These are phyloP conservation scores for Amanita pallidorosea DNA, from an alignment of 768 basidiomycete genomes.

Conservation along the genomic window DNA sequence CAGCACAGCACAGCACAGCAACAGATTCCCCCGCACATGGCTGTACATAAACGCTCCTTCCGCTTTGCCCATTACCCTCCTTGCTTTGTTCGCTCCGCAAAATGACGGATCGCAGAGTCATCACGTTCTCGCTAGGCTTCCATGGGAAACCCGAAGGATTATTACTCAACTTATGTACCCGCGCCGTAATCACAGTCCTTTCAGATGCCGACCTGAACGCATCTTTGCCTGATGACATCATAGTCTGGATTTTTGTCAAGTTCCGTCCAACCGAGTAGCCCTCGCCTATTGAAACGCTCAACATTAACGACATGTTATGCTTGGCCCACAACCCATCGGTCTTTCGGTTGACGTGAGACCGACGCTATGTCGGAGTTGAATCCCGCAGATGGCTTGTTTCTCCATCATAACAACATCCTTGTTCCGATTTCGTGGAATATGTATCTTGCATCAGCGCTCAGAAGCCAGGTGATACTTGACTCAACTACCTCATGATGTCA, in stretches of 20 bases:
- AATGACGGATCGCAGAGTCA: background rate
- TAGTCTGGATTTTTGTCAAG: background rate
- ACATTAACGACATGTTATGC: background rate
- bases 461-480: background rate
- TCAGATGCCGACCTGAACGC: background rate
- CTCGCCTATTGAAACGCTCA: background rate
- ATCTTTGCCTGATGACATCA: background rate
- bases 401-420: background rate
- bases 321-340: background rate
- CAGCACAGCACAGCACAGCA: too few relatives aligned
- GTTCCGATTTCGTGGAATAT: background rate
- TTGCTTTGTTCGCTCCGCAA: background rate
- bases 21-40: background rate
- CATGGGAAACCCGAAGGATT: slow-evolving; percentile 1
- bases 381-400: background rate
- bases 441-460: background rate
- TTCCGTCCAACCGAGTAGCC: background rate
- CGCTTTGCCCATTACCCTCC: background rate
- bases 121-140: background rate
- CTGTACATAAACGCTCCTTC: background rate
- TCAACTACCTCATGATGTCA: background rate
- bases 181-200: background rate
- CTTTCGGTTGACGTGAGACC: background rate
- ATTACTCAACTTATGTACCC: background rate
- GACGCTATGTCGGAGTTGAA: background rate